Evolutionary conservation across 129 eudicot genomes (phyloP), one percentile per base, ranked within the genome.

Genomic region (Saposhnikovia divaricata): DNA sequence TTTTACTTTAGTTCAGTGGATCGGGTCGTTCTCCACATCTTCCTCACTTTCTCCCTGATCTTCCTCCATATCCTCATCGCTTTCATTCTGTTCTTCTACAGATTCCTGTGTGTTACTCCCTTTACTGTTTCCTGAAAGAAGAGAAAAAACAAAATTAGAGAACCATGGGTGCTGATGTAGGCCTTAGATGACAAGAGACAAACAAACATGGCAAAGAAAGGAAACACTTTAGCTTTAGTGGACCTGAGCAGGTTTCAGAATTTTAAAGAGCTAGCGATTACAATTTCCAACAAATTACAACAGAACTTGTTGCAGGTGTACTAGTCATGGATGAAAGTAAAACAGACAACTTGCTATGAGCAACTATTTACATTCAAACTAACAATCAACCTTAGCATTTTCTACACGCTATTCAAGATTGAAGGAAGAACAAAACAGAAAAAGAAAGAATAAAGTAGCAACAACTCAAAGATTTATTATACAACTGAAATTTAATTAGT

Each of bases 21-120:
- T n/a, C n/a, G n/a, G n/a, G n/a, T n/a, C 27, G 4, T 46, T 46
- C 14, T n/a, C 15, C 69, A n/a, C 37, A 61, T 61, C 37, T n/a
- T 61, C 69, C 34, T 61, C 69, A 5, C 69, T 61, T n/a, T 61
- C 69, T 8, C 15, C 4, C 28, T 61, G 34, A n/a, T 85, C 90
- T 59, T 88, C 90, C 42, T 85, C 89, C 68, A 82, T 78, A 21
- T 79, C 86, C 50, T 80, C 88, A 21, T 87, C 89, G 2, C 57
- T 82, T 38, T 85, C 87, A 8, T 70, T 75, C 42, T 74, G 74
- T 39, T 80, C 90, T 37, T 82, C 87, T 18, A 65, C 57, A 23
- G 72, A 48, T 50, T 80, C 82, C 72, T 84, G 25, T 77, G 80
- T 75, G 79, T 86, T 83, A 75, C 80, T 78, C 27, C 80, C 76